Evolutionary conservation across 345 rosid species (phyloP).

Genomic region (Bruguiera sexangula): DNA sequence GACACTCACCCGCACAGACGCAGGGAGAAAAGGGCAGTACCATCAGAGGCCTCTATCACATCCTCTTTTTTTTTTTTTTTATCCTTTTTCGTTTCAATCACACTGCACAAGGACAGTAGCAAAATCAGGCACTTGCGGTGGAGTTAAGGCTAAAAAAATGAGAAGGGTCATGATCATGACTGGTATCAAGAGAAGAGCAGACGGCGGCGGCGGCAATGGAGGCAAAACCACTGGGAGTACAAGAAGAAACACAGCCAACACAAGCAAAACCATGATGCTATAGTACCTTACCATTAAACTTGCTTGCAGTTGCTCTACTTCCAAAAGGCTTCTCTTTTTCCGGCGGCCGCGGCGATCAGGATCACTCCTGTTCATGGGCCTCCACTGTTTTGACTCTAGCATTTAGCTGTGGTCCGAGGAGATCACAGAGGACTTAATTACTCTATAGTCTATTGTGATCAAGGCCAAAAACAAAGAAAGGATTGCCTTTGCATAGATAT

Average conservation of each 20-base stretch:
- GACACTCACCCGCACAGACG: too few relatives aligned
- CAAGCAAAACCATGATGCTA: slow-evolving; percentile 12
- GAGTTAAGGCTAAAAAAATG: slow-evolving; percentile 1
- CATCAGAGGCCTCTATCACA: background rate
- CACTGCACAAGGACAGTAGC: background rate
- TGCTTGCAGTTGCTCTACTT: background rate
- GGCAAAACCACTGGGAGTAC: slow-evolving; percentile 11
- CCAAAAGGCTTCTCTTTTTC: background rate
- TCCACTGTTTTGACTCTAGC: background rate
- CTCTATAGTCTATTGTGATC: too few relatives aligned
- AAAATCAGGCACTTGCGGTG: background rate
- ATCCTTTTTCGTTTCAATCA: background rate
- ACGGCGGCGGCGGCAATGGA: slow-evolving; percentile 11
- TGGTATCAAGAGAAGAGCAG: background rate
- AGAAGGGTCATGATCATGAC: slow-evolving; percentile 2
- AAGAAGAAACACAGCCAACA: background rate
- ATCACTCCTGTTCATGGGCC: background rate
- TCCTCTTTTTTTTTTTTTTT: background rate
- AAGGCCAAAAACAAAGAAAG: too few relatives aligned
- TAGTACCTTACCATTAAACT: slow-evolving; percentile 15
- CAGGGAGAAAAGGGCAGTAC: too few relatives aligned
- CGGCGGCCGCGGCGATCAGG: background rate
- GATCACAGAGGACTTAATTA: background rate
- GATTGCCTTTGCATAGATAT: too few relatives aligned
- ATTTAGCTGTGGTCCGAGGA: background rate